Conservation (phyloP, 768 basidiomycete genomes). For the Lentinula edodes region DNA sequence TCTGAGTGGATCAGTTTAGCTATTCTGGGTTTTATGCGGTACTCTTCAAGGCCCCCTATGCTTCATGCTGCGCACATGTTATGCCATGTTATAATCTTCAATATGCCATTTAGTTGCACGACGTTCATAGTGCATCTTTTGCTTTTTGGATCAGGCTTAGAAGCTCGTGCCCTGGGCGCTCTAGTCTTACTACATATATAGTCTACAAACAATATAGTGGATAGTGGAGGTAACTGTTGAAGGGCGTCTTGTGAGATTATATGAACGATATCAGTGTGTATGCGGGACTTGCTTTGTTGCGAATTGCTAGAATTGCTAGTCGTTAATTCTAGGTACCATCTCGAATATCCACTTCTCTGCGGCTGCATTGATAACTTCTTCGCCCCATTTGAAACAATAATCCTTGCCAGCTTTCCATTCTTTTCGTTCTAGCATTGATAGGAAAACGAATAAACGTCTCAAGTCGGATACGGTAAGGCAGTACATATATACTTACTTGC, state of each 20-base stretch:
- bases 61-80: neutral
- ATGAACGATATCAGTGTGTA: no score
- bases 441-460: neutral
- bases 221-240: no score
- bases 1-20: slow-evolving; percentile 32
- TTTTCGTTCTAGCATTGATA: neutral
- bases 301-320: neutral
- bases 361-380: neutral
- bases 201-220: no score
- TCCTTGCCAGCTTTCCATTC: neutral
- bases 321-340: neutral
- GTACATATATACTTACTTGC: neutral
- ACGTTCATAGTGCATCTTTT: no score
- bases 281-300: no score
- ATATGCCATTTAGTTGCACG: no score
- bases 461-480: no score
- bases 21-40: neutral
- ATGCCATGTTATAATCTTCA: neutral
- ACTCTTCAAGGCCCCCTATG: neutral
- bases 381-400: slow-evolving; percentile 1
- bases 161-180: no score
- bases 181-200: no score
- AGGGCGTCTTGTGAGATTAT: no score
- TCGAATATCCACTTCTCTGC: slow-evolving; percentile 1
- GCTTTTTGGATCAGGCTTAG: no score